Conservation (phyloP, 805 yeast genomes). For the Saccharomycopsis olivae region DNA sequence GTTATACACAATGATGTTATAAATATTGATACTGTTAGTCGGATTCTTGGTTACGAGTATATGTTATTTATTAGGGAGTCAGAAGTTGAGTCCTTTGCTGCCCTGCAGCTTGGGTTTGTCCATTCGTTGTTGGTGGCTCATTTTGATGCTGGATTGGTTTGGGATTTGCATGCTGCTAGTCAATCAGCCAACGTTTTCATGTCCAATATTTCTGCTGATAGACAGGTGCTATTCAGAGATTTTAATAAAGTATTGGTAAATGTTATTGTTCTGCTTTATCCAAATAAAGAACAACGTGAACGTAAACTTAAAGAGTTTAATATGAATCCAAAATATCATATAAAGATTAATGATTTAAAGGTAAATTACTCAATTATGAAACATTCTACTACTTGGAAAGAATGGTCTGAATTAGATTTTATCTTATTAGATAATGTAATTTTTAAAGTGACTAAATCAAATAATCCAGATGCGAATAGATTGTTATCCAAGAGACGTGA, state of each 20-base stretch:
- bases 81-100: too few relatives aligned
- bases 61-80: conserved; percentile 3
- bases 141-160: conserved; percentile 13
- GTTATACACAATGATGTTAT: conserved; percentile 6
- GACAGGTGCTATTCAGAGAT: conserved; percentile 5
- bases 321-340: conserved; percentile 12
- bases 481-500: conserved; percentile 2
- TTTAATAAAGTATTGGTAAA: conserved; percentile 11
- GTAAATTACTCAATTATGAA: conserved; percentile 4
- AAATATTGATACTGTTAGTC: conserved; percentile 6
- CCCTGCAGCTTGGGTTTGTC: conserved; percentile 13
- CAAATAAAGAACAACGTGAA: conserved; percentile 5
- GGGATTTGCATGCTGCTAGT: conserved; percentile 16
- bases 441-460: not conserved
- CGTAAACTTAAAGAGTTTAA: conserved; percentile 12
- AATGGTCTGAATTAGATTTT: conserved; percentile 18
- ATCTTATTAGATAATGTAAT: conserved; percentile 12
- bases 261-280: conserved; percentile 11
- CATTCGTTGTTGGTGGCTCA: conserved; percentile 7
- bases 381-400: conserved; percentile 11
- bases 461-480: not conserved
- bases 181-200: conserved; percentile 11
- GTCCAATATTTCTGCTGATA: not conserved
- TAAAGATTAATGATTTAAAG: conserved; percentile 10
- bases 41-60: conserved; percentile 14